Percentiles rank a stretch among this genome's conserved stretches.
These are phyloP conservation scores for Aphanomyces invadans DNA, from an alignment of 352 stramenopile genomes.

Conservation along the genomic window DNA sequence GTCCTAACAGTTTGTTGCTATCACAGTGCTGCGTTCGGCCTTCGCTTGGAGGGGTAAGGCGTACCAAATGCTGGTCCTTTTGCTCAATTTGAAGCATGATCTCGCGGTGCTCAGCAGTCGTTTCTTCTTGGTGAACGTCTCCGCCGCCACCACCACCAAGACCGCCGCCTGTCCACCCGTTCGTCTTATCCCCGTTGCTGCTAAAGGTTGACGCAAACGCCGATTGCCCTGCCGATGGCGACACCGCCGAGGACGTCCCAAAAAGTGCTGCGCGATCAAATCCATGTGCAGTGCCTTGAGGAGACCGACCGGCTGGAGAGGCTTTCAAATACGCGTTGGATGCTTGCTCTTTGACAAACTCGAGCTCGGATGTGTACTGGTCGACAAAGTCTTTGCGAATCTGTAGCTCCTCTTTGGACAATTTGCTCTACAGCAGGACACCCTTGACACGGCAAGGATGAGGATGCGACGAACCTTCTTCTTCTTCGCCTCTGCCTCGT, in stretches of 20 bases:
- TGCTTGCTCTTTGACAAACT: conserved; percentile 69
- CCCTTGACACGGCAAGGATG: not conserved
- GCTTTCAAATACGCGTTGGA: conserved; percentile 37
- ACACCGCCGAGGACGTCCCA: conserved; percentile 1
- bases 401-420: conserved; percentile 56
- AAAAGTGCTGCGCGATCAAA: conserved; percentile 24
- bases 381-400: conserved; percentile 74
- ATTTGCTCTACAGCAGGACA: conserved; percentile 47
- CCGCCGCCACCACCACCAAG: conserved; percentile 23
- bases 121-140: conserved; percentile 32
- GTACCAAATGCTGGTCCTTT: conserved; percentile 79
- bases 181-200: conserved; percentile 27
- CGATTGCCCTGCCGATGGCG: not conserved
- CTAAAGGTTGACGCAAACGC: conserved; percentile 2
- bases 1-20: conserved; percentile 34
- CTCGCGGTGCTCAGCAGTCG: conserved; percentile 56
- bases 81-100: conserved; percentile 69
- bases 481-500: conserved; percentile 72
- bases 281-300: conserved; percentile 13
- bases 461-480: conserved; percentile 49
- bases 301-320: conserved; percentile 30
- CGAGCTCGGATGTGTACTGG: conserved; percentile 72
- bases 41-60: too few relatives aligned
- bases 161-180: conserved; percentile 32
- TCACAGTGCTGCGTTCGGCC: too few relatives aligned